Conservation (phyloP, 352 stramenopile genomes). For the Phytopythium mirpurense region DNA sequence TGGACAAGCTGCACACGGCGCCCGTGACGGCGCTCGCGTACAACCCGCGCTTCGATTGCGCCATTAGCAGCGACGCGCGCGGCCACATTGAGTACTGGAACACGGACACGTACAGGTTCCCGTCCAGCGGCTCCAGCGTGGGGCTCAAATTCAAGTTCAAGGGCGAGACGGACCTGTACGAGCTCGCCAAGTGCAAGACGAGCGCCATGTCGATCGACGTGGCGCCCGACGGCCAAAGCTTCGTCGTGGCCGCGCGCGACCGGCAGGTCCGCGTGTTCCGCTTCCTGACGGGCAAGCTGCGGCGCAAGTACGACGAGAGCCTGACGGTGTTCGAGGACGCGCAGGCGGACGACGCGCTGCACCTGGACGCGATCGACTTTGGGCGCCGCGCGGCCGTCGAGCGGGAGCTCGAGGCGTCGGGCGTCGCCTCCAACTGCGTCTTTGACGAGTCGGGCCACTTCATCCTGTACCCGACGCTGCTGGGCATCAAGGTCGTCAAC, state of each 20-base stretch:
- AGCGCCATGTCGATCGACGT: slow-evolving; percentile 75
- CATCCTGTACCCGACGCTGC: slow-evolving; percentile 92
- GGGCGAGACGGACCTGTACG: slow-evolving; percentile 96
- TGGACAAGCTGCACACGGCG: slow-evolving; percentile 88
- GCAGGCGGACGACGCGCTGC: slow-evolving; percentile 58
- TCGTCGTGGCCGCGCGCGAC: slow-evolving; percentile 88
- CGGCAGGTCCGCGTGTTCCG: slow-evolving; percentile 88
- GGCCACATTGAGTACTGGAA: slow-evolving; percentile 96
- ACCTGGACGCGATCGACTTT: slow-evolving; percentile 88
- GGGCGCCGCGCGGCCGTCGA: slow-evolving; percentile 82
- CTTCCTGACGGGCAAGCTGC: slow-evolving; percentile 84
- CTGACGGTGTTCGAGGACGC: slow-evolving; percentile 87
- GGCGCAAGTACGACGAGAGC: slow-evolving; percentile 88
- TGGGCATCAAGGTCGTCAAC: slow-evolving; percentile 97
- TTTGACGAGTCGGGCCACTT: slow-evolving; percentile 97
- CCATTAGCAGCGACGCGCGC: slow-evolving; percentile 90
- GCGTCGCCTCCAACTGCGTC: slow-evolving; percentile 71
- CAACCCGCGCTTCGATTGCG: slow-evolving; percentile 76
- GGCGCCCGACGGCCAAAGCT: slow-evolving; percentile 52
- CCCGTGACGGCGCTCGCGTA: slow-evolving; percentile 89
- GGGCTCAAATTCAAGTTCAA: slow-evolving; percentile 89
- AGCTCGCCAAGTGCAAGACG: slow-evolving; percentile 92
- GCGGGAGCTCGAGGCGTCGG: slow-evolving; percentile 54
- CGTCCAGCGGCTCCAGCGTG: slow-evolving; percentile 8
- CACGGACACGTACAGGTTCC: slow-evolving; percentile 56